Percentiles rank a stretch among this genome's conserved stretches.
Evolutionary conservation across 106 monocot species (phyloP).

Genomic region (Agapanthus africanus): DNA sequence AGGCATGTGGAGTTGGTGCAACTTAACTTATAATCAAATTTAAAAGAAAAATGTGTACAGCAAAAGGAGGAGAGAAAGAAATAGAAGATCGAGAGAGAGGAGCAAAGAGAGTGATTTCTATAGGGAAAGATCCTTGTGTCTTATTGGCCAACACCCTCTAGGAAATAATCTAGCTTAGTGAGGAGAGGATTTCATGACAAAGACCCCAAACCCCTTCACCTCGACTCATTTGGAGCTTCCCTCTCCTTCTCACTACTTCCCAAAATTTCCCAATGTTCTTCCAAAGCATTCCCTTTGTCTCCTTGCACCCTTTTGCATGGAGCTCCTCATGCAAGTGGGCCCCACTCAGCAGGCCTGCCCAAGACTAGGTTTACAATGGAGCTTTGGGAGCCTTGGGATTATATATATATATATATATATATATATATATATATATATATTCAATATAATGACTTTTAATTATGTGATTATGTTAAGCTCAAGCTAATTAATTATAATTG

Average conservation of each 20-base stretch:
- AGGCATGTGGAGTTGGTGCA: no score
- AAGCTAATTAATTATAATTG: background rate
- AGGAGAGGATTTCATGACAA: conserved; percentile 9
- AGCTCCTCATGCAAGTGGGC: background rate
- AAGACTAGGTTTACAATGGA: conserved; percentile 4
- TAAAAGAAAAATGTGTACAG: no score
- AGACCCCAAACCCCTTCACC: background rate
- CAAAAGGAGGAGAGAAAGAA: background rate
- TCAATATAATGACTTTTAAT: no score
- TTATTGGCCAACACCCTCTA: background rate
- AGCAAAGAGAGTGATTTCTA: conserved; percentile 3
- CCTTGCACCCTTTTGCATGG: background rate
- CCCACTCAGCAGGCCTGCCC: conserved; percentile 10
- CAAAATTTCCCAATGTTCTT: background rate
- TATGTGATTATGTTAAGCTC: background rate
- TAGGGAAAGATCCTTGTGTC: conserved; percentile 5
- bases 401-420: no score
- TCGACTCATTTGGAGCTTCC: background rate
- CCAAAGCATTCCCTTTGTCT: background rate
- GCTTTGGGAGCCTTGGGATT: no score
- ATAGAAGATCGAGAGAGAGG: background rate
- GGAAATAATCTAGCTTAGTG: conserved; percentile 7
- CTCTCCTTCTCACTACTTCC: background rate
- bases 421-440: no score
- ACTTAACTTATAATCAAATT: no score